Evolutionary conservation across 306 rosid genomes (phyloP).

Genomic region (Lathyrus oleraceus): DNA sequence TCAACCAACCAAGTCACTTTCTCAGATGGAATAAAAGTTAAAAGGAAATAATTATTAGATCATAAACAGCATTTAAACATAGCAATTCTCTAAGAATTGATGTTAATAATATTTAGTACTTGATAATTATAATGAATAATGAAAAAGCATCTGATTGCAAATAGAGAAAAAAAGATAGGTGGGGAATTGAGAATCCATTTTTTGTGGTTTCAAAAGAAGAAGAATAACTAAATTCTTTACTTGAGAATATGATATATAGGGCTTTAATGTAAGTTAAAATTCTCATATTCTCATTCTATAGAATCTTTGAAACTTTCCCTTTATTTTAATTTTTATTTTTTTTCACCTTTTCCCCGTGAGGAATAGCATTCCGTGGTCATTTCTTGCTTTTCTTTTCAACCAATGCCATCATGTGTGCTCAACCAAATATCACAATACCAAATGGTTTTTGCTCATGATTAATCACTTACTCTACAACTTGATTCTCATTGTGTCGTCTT

Average conservation of each 20-base stretch:
- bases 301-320: constrained; percentile 53
- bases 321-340: neutral
- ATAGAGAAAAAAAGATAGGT: constrained; percentile 52
- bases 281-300: constrained; percentile 69
- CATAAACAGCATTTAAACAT: constrained; percentile 46
- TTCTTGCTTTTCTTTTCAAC: constrained; percentile 71
- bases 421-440: constrained; percentile 40
- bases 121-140: constrained; percentile 35
- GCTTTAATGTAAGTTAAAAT: constrained; percentile 71
- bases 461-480: constrained; percentile 41
- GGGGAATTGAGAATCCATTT: constrained; percentile 91
- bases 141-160: constrained; percentile 58
- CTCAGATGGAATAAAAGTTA: constrained; percentile 26
- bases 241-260: constrained; percentile 75
- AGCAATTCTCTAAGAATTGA: constrained; percentile 37
- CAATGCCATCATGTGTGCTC: constrained; percentile 53
- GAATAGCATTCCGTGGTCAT: constrained; percentile 99
- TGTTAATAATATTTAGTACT: constrained; percentile 31
- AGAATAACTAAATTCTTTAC: constrained; percentile 78
- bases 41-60: constrained; percentile 35
- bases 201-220: constrained; percentile 75
- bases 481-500: constrained; percentile 37
- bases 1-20: constrained; percentile 44
- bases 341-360: constrained; percentile 39
- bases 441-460: constrained; percentile 47